Conservation (phyloP, 768 basidiomycete genomes). For the Mycena floridula region DNA sequence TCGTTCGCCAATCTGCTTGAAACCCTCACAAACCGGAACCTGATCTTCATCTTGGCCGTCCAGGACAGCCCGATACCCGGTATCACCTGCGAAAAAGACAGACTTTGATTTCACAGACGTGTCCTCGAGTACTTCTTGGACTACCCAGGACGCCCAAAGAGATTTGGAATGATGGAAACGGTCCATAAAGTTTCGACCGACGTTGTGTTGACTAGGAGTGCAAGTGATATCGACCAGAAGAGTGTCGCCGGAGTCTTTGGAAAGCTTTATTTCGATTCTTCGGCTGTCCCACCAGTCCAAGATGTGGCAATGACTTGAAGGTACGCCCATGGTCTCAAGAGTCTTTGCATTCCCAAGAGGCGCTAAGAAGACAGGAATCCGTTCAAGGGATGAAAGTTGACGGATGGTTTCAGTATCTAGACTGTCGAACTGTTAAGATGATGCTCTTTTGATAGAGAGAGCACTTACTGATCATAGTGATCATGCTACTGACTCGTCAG, state of each 20-base stretch:
- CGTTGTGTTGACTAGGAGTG: slow-evolving; percentile 62
- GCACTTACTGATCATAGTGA: slow-evolving; percentile 44
- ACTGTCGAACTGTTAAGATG: slow-evolving; percentile 15
- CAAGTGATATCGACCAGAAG: slow-evolving; percentile 43
- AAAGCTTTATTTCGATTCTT: slow-evolving; percentile 23
- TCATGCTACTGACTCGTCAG: no score
- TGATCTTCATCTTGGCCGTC: slow-evolving; percentile 26
- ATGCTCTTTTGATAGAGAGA: background rate
- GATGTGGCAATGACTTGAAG: slow-evolving; percentile 34
- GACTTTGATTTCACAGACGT: slow-evolving; percentile 5
- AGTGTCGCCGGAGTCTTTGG: background rate
- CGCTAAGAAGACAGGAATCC: slow-evolving; percentile 47
- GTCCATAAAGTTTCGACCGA: slow-evolving; percentile 20
- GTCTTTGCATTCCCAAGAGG: slow-evolving; percentile 46
- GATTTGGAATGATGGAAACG: slow-evolving; percentile 1
- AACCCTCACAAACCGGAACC: slow-evolving; percentile 43
- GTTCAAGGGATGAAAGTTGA: slow-evolving; percentile 26
- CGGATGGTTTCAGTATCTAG: slow-evolving; percentile 39
- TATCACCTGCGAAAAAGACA: slow-evolving; percentile 46
- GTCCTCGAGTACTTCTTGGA: background rate
- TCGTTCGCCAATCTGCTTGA: slow-evolving; percentile 44
- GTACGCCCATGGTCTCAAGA: slow-evolving; percentile 34
- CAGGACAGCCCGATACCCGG: slow-evolving; percentile 31
- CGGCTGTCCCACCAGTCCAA: slow-evolving; percentile 63
- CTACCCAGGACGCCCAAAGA: slow-evolving; percentile 6